phyloP scores from a whole-genome alignment of 148 eudicot genomes.

The Persicaria maculosa region DNA sequence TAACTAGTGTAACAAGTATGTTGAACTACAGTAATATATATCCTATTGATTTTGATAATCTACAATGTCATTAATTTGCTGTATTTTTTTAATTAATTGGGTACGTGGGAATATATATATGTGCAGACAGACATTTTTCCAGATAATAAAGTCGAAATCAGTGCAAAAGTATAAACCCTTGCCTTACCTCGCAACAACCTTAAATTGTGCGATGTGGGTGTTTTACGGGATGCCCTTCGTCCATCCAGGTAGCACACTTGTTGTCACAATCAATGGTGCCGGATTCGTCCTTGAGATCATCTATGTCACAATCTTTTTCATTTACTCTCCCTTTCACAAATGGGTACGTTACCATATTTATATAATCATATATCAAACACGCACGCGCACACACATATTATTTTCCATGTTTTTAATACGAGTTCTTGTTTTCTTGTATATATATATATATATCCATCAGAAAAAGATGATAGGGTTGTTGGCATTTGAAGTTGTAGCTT shows the following conservation, averaged over 20 bases:
- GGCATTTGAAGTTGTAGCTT: conserved; percentile 27
- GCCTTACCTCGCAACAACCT: conserved; percentile 56
- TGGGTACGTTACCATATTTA: conserved; percentile 33
- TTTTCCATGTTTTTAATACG: neutral
- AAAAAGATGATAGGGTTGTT: conserved; percentile 26
- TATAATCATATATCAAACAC: neutral
- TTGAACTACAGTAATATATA: no score
- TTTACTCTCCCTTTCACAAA: conserved; percentile 29
- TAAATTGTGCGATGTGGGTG: conserved; percentile 72
- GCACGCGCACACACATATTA: neutral
- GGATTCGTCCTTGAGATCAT: conserved; percentile 44
- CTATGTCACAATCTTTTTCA: conserved; percentile 48
- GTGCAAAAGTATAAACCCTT: conserved; percentile 56
- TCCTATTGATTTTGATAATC: no score
- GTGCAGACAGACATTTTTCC: conserved; percentile 53
- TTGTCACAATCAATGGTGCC: conserved; percentile 54
- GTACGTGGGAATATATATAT: neutral
- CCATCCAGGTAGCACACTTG: conserved; percentile 55
- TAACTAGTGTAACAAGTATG: no score
- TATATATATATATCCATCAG: conserved; percentile 26
- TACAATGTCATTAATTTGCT: no score
- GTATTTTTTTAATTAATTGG: neutral
- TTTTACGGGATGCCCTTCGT: conserved; percentile 71
- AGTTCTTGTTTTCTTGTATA: no score
- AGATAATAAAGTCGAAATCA: conserved; percentile 48